Percentiles rank a stretch among this genome's conserved stretches.
phyloP scores from a whole-genome alignment of 768 basidiomycete genomes.

The Asterophora parasitica region DNA sequence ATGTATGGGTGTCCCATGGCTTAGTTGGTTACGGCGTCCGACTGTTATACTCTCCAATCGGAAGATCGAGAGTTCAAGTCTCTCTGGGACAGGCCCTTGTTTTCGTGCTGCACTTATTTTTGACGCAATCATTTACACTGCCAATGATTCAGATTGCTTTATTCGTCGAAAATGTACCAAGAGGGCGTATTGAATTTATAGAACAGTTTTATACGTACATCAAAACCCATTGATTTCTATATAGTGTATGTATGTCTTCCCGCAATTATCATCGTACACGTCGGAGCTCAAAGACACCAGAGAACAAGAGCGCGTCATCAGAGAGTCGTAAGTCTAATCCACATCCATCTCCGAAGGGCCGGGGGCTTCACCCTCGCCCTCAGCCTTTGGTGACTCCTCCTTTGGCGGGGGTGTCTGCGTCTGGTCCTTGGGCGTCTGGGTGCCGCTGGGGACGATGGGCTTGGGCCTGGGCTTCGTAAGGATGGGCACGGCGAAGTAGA shows the following conservation, averaged over 20 bases:
- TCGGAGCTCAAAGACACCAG: neutral
- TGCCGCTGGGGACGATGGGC: constrained; percentile 58
- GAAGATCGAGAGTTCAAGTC: constrained; percentile 6
- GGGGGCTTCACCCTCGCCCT: constrained; percentile 27
- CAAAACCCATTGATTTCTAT: constrained; percentile 15
- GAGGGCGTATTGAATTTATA: constrained; percentile 1
- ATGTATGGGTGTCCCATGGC: constrained; percentile 7
- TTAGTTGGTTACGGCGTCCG: constrained; percentile 4
- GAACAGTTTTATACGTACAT: constrained; percentile 12
- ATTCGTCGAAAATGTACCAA: too few relatives aligned
- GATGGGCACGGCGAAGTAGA: constrained; percentile 87
- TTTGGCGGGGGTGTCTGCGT: constrained; percentile 51
- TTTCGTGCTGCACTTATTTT: too few relatives aligned
- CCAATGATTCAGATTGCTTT: too few relatives aligned
- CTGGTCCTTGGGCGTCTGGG: constrained; percentile 70
- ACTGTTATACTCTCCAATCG: constrained; percentile 2
- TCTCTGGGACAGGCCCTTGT: constrained; percentile 1
- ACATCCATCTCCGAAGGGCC: constrained; percentile 82
- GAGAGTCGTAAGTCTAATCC: constrained; percentile 44
- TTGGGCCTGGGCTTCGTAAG: constrained; percentile 91
- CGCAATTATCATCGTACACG: constrained; percentile 16
- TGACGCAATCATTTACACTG: too few relatives aligned
- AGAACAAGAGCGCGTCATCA: neutral
- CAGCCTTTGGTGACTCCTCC: constrained; percentile 26
- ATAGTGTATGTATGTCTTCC: constrained; percentile 12